phyloP scores from a whole-genome alignment of 768 basidiomycete species.

The Collybia mongolica region DNA sequence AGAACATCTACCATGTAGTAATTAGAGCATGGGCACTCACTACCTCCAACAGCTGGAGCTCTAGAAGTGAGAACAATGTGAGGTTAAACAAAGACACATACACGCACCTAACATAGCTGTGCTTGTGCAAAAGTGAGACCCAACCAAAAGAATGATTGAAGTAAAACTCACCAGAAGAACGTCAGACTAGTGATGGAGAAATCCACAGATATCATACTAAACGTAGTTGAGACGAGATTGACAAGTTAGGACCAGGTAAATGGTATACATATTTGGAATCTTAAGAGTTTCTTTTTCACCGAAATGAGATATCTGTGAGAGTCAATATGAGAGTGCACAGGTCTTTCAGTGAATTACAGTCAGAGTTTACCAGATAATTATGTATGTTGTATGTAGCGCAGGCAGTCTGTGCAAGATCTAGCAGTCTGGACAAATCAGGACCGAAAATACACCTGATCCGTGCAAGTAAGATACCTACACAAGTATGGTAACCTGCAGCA shows the following conservation, averaged over 20 bases:
- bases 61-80: background rate
- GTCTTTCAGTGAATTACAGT: background rate
- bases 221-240: background rate
- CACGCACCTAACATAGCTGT: background rate
- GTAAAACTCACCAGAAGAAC: background rate
- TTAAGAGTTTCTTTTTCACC: background rate
- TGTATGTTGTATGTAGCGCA: conserved; percentile 9
- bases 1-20: background rate
- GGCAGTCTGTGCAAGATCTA: conserved; percentile 13
- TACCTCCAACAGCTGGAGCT: background rate
- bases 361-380: conserved; percentile 9
- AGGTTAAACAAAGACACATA: background rate
- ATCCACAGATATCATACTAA: background rate
- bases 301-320: background rate
- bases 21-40: too few relatives aligned
- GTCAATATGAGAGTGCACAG: background rate
- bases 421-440: background rate
- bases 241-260: background rate
- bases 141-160: background rate
- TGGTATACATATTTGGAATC: background rate
- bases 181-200: background rate
- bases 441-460: background rate
- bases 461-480: conserved; percentile 4
- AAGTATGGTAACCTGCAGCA: conserved; percentile 3
- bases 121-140: background rate